These are phyloP conservation scores for Candida maesae DNA, from an alignment of 805 yeast species.

Conservation along the genomic window DNA sequence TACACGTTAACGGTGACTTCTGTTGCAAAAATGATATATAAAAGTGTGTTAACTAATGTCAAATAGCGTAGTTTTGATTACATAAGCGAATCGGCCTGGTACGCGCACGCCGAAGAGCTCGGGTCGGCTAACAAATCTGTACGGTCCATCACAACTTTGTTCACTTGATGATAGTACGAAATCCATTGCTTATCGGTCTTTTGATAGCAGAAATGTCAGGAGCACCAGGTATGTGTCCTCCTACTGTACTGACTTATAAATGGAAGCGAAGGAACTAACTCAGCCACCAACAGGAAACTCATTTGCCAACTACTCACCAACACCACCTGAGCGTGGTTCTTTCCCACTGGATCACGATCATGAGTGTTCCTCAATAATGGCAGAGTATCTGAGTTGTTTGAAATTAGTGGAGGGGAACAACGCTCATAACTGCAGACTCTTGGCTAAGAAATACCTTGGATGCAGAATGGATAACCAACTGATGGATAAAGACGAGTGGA, in stretches of 20 bases:
- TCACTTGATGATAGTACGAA: no score
- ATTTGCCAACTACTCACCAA: conserved; percentile 57
- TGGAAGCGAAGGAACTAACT: no score
- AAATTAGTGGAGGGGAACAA: conserved; percentile 75
- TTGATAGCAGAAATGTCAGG: neutral
- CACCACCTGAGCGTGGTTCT: conserved; percentile 96
- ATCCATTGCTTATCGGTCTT: no score
- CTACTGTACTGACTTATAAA: no score
- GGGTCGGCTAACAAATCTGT: no score
- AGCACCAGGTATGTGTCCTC: neutral
- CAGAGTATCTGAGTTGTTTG: conserved; percentile 71
- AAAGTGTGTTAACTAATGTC: no score
- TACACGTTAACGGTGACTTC: no score
- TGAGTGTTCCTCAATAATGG: conserved; percentile 78
- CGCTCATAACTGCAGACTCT: conserved; percentile 83
- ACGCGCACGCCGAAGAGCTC: no score
- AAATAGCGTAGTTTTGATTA: no score
- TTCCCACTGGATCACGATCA: conserved; percentile 89
- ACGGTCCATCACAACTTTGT: no score
- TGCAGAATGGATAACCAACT: conserved; percentile 85
- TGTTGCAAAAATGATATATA: no score
- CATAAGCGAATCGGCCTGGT: no score
- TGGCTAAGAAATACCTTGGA: conserved; percentile 76
- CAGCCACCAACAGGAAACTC: conserved; percentile 34
- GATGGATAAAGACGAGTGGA: conserved; percentile 59